Percentiles rank a stretch among this genome's conserved stretches.
These are phyloP conservation scores for Sechiopsis laciniata DNA, from an alignment of 306 rosid genomes.

Conservation along the genomic window DNA sequence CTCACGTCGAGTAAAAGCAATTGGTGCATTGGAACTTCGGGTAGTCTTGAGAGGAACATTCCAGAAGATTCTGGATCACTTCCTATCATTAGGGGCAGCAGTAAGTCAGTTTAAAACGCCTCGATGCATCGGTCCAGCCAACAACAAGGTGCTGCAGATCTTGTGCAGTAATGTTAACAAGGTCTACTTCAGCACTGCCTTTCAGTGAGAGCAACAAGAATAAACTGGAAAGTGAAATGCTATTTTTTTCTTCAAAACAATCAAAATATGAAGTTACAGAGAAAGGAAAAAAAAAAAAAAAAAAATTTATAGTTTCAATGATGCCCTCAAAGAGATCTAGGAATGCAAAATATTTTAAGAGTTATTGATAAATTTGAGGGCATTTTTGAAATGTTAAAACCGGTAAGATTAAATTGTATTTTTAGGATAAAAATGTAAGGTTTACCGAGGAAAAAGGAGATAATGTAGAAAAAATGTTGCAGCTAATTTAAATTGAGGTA, in stretches of 20 bases:
- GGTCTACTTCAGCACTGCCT: constrained; percentile 58
- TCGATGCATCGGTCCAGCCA: constrained; percentile 52
- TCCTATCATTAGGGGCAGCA: constrained; percentile 47
- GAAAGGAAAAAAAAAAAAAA: too few relatives aligned
- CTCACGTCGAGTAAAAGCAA: constrained; percentile 52
- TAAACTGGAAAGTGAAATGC: background rate
- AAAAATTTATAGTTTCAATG: background rate
- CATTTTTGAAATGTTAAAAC: background rate
- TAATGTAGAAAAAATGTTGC: background rate
- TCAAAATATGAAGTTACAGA: background rate
- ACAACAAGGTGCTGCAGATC: constrained; percentile 55
- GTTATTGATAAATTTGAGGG: background rate
- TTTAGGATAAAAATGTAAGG: background rate
- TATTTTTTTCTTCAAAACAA: background rate
- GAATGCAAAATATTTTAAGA: background rate
- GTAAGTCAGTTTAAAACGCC: constrained; percentile 80
- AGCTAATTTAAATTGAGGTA: background rate
- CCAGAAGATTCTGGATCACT: constrained; percentile 62
- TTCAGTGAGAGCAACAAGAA: background rate
- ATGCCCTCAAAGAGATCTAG: background rate
- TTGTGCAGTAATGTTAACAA: constrained; percentile 50
- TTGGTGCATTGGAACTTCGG: constrained; percentile 67
- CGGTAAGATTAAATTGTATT: too few relatives aligned
- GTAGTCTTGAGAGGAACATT: constrained; percentile 66
- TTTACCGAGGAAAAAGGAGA: background rate